Evolutionary conservation across 2,329 filamentous ascomycete genomes (phyloP), one percentile per base, ranked within the genome.

Genomic region (Arthrobotrys pseudoclavata): DNA sequence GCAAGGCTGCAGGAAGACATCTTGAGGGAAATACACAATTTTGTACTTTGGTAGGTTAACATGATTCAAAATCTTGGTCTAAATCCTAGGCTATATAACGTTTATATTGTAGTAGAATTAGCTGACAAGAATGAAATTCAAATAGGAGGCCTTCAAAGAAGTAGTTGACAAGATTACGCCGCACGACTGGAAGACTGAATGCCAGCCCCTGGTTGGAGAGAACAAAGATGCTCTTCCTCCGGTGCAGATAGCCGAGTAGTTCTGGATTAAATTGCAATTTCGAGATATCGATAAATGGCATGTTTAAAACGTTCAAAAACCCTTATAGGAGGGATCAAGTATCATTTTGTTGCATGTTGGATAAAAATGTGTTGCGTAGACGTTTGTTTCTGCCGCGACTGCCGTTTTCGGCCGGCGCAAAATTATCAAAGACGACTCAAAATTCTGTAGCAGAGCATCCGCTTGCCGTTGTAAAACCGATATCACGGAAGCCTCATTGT

Each of bases 121-220:
- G 15, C 50, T 40, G 60, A 42, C 40, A 20, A 29, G 22, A n/a
- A 7, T n/a, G 20, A 10, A 26, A 60, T 42, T 4, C 31, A 10
- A 34, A 66, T 77, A 92, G 90, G 89, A 91, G 70, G 93, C 95
- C 0, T 99, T 99, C 87, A 98, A 98, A 84, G 86, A 89, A 63
- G 92, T 97, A 69, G 93, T 96, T 1, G 95, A 98, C 84, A 93
- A 93, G 82, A 96, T 92, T 82, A 96, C 93, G 0, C 96, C 96
- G 0, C 85, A 86, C 74, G 88, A 94, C 83, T 98, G 94, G 95
- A 89, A 88, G 82, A 82, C 84, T 18, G 89, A 88, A 66, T 93
- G 91, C 81, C 83, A 52, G 22, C 72, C 72, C 3, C 40, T 66
- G 10, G 29, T 20, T 2, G 66, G 52, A 84, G 47, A 84, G 84